These are phyloP conservation scores for Castanea mollissima DNA, from an alignment of 306 rosid species.

Conservation along the genomic window DNA sequence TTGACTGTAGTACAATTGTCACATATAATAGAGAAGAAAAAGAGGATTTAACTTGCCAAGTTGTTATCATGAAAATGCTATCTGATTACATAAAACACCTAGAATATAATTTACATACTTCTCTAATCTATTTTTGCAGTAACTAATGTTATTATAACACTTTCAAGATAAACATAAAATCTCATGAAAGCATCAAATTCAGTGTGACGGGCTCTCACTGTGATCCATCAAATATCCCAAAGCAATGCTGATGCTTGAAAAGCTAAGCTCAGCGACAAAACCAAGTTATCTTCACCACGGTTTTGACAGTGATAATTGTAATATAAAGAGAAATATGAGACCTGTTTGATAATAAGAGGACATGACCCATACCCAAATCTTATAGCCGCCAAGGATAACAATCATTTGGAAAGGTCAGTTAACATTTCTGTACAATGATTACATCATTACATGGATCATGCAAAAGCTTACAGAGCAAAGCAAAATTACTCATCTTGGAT, in stretches of 20 bases:
- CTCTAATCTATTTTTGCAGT: background rate
- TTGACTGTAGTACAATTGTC: too few species aligned
- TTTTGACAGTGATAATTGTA: background rate
- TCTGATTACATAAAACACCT: background rate
- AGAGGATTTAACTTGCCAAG: background rate
- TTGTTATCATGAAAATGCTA: background rate
- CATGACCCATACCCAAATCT: slow-evolving; percentile 23
- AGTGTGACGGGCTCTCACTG: too few species aligned
- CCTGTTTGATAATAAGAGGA: background rate
- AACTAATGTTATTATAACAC: too few species aligned
- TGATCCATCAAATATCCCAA: background rate
- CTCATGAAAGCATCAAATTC: too few species aligned
- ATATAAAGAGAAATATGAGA: background rate
- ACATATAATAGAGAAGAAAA: background rate
- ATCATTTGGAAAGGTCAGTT: slow-evolving; percentile 34
- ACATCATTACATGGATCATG: slow-evolving; percentile 26
- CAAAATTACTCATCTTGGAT: slow-evolving; percentile 29
- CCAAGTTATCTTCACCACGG: background rate
- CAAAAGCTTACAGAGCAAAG: slow-evolving; percentile 25
- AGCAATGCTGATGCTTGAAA: background rate
- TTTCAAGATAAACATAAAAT: too few species aligned
- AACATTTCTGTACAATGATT: slow-evolving; percentile 43
- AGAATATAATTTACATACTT: background rate
- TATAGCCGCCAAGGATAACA: slow-evolving; percentile 29
- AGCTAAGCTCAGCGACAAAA: background rate